These are phyloP conservation scores for Arxiozyma heterogenica DNA, from an alignment of 1,139 yeast species.

Conservation along the genomic window DNA sequence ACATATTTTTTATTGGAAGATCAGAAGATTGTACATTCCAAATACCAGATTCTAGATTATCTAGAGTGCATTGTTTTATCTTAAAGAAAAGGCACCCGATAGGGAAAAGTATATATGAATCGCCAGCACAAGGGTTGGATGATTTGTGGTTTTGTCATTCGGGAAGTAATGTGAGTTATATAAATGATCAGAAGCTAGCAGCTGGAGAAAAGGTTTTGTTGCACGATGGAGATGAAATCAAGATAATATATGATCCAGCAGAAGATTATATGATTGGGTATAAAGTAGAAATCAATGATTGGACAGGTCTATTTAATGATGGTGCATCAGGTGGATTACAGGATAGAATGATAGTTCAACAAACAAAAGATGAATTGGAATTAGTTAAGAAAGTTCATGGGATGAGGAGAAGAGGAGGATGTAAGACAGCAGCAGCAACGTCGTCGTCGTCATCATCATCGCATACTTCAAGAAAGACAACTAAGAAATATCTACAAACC, in stretches of 20 bases:
- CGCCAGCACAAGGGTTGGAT: conserved; percentile 58
- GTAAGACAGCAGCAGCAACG: neutral
- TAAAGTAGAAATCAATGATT: conserved; percentile 42
- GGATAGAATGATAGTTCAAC: conserved; percentile 13
- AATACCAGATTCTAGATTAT: conserved; percentile 65
- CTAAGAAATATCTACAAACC: neutral
- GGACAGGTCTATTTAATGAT: conserved; percentile 47
- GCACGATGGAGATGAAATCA: conserved; percentile 55
- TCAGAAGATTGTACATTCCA: conserved; percentile 49
- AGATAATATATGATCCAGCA: conserved; percentile 52
- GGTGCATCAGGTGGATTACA: conserved; percentile 22
- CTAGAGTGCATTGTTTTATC: conserved; percentile 74
- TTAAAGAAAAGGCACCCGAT: conserved; percentile 52
- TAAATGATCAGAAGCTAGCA: conserved; percentile 52
- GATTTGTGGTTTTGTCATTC: conserved; percentile 77
- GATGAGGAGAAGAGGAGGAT: conserved; percentile 7
- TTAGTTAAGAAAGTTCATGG: conserved; percentile 17
- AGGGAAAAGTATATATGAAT: conserved; percentile 46
- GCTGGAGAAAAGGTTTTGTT: conserved; percentile 54
- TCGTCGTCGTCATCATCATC: neutral
- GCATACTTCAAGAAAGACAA: neutral
- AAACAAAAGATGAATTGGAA: conserved; percentile 21
- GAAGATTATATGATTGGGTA: conserved; percentile 46
- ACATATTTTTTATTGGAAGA: conserved; percentile 58
- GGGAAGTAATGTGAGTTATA: conserved; percentile 70